A percentile compares a stretch with the other conserved stretches of the same genome.
These are phyloP conservation scores for Pseudozyma pruni DNA, from an alignment of 1,284 basidiomycete genomes.

Conservation along the genomic window DNA sequence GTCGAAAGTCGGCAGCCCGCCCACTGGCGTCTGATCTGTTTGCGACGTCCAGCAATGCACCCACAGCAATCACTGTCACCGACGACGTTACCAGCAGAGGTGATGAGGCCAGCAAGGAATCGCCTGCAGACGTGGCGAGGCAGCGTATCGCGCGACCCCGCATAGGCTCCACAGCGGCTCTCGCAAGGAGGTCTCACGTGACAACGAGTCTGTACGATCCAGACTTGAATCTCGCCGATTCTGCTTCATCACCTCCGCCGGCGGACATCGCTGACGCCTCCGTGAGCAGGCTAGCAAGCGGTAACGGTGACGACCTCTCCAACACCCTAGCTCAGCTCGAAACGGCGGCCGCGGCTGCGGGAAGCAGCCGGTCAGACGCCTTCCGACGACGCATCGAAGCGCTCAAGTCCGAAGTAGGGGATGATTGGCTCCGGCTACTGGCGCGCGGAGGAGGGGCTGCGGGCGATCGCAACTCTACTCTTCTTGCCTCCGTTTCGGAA, in stretches of 20 bases:
- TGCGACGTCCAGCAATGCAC: not conserved
- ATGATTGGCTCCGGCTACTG: constrained; percentile 63
- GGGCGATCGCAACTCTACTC: constrained; percentile 8
- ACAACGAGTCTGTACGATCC: constrained; percentile 44
- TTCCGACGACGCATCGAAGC: constrained; percentile 59
- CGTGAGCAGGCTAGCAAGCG: not conserved
- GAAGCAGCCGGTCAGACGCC: constrained; percentile 14
- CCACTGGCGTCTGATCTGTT: constrained; percentile 17
- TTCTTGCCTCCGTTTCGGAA: not conserved
- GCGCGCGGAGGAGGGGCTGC: constrained; percentile 23
- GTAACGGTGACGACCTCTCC: no score
- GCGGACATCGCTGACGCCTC: not conserved
- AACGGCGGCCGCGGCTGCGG: not conserved
- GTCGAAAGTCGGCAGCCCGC: constrained; percentile 16
- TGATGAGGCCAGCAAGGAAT: not conserved
- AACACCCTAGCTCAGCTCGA: not conserved
- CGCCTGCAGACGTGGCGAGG: constrained; percentile 9
- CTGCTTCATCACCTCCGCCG: not conserved
- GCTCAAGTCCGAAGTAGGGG: constrained; percentile 61
- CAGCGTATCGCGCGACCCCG: constrained; percentile 27
- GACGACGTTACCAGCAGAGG: no score
- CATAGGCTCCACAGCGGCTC: constrained; percentile 17
- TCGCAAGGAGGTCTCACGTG: constrained; percentile 26
- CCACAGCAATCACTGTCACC: not conserved
- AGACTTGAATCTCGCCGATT: constrained; percentile 13